Evolutionary conservation across 768 basidiomycete species (phyloP), one percentile per base, ranked within the genome.

Genomic region (Trametopsis cervina): DNA sequence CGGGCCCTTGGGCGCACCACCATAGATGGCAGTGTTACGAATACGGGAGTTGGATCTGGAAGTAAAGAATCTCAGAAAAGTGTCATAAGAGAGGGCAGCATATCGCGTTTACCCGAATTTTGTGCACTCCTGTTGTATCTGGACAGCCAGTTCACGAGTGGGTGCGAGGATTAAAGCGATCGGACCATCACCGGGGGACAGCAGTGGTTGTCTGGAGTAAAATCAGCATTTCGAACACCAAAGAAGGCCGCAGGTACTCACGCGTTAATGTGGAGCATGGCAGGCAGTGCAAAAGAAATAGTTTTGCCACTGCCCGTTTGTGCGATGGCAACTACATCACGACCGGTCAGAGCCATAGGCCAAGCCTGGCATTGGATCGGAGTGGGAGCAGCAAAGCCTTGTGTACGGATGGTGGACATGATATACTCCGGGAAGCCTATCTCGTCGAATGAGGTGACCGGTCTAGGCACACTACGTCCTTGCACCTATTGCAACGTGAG

Each of bases 251-350:
- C 42, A 15, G 29, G 15, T 23, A 73, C 88, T 55, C 61, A 91
- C 89, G 96, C 96, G 78, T 98, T 99, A 72, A 99, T 99, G 69
- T 99, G 96, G 26, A 99, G 76, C 95, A 98, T 99, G 42, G 96
- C 95, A 35, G 96, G 96, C 39, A 99, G 83, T 47, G 96, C 95
- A 64, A 99, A 99, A 9, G 94, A 82, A 48, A 99, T 97, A 5
- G 96, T 99, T 73, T 99, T 99, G 49, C 96, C 96, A 66, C 90
- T 94, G 48, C 96, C 96, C 7, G 96, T 99, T 67, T 97, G 94
- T 29, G 96, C 94, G 58, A 99, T 91, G 47, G 95, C 96, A 39
- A 95, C 88, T 33, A 97, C 77, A 67, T 99, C 95, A 52, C 91
- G 78, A 46, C 95, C 95, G 42, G 78, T 90, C 23, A 97, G 73